Conservation (phyloP, 805 yeast species). For the Candida andamanensis region DNA sequence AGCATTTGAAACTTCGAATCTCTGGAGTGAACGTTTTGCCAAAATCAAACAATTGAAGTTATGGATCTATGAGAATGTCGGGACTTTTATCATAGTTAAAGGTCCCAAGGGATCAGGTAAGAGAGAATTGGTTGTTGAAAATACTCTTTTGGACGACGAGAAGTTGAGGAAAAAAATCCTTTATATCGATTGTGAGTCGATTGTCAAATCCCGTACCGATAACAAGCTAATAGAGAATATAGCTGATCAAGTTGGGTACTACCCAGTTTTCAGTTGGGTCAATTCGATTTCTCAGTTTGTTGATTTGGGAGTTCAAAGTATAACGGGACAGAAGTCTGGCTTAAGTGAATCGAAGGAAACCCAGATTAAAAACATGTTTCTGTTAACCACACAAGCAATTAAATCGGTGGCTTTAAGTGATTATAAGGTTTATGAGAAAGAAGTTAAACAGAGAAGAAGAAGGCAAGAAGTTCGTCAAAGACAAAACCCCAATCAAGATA, state of each 20-base stretch:
- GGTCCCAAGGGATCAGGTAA: slow-evolving; percentile 98
- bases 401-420: slow-evolving; percentile 48
- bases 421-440: slow-evolving; percentile 23
- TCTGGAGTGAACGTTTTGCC: slow-evolving; percentile 72
- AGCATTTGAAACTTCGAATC: slow-evolving; percentile 20
- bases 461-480: slow-evolving; percentile 15
- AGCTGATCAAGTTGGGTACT: slow-evolving; percentile 80
- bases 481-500: slow-evolving; percentile 15
- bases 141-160: slow-evolving; percentile 55
- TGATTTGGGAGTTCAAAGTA: slow-evolving; percentile 82
- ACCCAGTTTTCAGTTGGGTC: slow-evolving; percentile 91
- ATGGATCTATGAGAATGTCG: slow-evolving; percentile 85
- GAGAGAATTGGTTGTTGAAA: slow-evolving; percentile 65
- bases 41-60: slow-evolving; percentile 62
- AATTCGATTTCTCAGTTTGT: slow-evolving; percentile 71
- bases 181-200: slow-evolving; percentile 71
- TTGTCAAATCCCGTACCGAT: slow-evolving; percentile 73
- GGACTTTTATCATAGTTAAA: slow-evolving; percentile 80
- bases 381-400: slow-evolving; percentile 68
- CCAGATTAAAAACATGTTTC: slow-evolving; percentile 75
- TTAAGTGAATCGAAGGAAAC: slow-evolving; percentile 76
- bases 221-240: slow-evolving; percentile 59
- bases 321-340: slow-evolving; percentile 93
- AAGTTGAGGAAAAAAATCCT: slow-evolving; percentile 43
- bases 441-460: slow-evolving; percentile 15